Conservation (phyloP, 352 stramenopile species). For the Pythium periplocum region DNA sequence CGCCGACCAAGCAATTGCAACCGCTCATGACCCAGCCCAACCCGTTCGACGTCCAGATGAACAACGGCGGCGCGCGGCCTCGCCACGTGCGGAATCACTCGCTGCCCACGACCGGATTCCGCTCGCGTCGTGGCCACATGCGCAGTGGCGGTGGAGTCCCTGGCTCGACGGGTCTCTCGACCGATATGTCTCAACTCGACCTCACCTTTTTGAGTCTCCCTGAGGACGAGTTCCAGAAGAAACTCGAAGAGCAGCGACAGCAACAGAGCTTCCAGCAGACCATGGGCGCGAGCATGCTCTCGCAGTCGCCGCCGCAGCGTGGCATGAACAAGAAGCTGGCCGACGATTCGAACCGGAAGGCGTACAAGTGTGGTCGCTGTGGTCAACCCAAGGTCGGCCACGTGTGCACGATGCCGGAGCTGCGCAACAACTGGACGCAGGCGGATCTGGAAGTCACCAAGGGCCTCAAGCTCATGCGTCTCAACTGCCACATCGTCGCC, state of each 20-base stretch:
- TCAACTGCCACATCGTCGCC: slow-evolving; percentile 68
- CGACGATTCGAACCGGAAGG: slow-evolving; percentile 57
- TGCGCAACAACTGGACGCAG: slow-evolving; percentile 84
- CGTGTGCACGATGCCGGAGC: slow-evolving; percentile 81
- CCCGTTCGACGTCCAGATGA: slow-evolving; percentile 35
- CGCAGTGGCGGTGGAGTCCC: slow-evolving; percentile 11
- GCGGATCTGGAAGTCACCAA: slow-evolving; percentile 74
- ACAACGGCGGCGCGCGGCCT: slow-evolving; percentile 49
- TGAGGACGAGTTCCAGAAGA: slow-evolving; percentile 47
- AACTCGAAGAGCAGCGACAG: slow-evolving; percentile 31
- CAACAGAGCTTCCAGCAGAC: slow-evolving; percentile 19
- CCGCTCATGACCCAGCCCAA: slow-evolving; percentile 7
- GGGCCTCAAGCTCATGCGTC: slow-evolving; percentile 61
- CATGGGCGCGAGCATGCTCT: slow-evolving; percentile 13
- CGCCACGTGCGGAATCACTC: slow-evolving; percentile 47
- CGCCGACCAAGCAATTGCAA: slow-evolving; percentile 5
- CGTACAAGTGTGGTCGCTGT: slow-evolving; percentile 86
- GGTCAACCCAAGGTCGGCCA: slow-evolving; percentile 83
- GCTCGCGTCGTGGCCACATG: slow-evolving; percentile 27
- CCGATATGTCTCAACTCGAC: slow-evolving; percentile 83
- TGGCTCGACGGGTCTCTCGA: slow-evolving; percentile 68
- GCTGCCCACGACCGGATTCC: slow-evolving; percentile 24
- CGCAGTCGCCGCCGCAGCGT: slow-evolving; percentile 16
- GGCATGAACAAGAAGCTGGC: slow-evolving; percentile 3
- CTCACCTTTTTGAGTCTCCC: slow-evolving; percentile 61